Evolutionary conservation across 768 basidiomycete species (phyloP), one percentile per base, ranked within the genome.

Genomic region (Phanerodontia chrysosporium): DNA sequence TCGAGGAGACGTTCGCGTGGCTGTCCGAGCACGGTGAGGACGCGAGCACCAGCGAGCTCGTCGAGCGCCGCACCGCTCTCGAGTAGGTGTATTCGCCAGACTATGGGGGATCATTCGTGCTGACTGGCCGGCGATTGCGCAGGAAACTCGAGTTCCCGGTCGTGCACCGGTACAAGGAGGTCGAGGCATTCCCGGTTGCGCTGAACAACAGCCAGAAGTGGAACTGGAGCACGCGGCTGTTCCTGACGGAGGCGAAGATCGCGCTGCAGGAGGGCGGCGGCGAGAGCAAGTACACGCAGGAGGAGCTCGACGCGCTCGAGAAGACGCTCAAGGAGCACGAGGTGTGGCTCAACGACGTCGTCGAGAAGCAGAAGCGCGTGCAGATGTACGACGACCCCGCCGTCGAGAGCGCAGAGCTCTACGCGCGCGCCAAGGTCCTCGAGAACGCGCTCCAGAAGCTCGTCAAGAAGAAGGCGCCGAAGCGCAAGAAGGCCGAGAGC

Each of bases 111-210:
- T n/a, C n/a, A n/a, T n/a, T n/a, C n/a, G n/a, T n/a, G n/a, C n/a
- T n/a, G n/a, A n/a, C n/a, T n/a, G n/a, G n/a, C n/a, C n/a, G n/a
- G n/a, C n/a, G n/a, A n/a, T n/a, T n/a, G 39, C 36, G 42, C 25
- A 95, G 92, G 75, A 73, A 77, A 22, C 73, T 93, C 58, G 96
- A 98, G 67, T 78, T 79, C 36, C 92, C 93, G 4, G 85, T 97
- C 62, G 80, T 92, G 49, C 83, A 87, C 69, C 90, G 97, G 13
- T 93, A 95, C 76, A 83, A 85, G 70, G 97, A 99, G 74, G 89
- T 90, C 48, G 84, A 90, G 63, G 85, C 85, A 28, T 94, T 97
- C 74, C 90, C 91, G 2, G 81, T 84, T 62, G 85, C 87, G 1
- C 78, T 98, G 56, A 89, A 93, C 67, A 87, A 81, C 74, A 86